Base-by-base conservation (phyloP, 495 filamentous ascomycete species). In the Lineolata rhizophorae region DNA sequence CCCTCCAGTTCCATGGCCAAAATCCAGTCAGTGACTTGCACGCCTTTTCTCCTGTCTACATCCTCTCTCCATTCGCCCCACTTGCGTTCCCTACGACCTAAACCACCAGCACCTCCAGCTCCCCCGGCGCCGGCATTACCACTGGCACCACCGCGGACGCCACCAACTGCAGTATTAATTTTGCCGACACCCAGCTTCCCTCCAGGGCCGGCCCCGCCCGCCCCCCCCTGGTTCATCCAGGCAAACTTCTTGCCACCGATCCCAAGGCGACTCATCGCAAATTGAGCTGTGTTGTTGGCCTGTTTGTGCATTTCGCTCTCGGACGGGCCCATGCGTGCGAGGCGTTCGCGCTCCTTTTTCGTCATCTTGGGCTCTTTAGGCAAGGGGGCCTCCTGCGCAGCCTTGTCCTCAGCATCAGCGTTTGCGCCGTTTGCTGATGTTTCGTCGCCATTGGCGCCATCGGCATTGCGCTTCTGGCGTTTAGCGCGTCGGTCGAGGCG, bases 21-120 rank as follows among this genome's bases (percentile, higher is more conserved):
- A 5, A 78, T 45, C 64, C 67, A 70, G 50, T 82, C 76, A 15
- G 76, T 52, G 30, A 77, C 51, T 49, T 81, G 72, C n/a, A 82
- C 64, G 11, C 62, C 65, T 34, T 55, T 58, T 2, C 72, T 73
- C 36, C 61, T 60, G 17, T 66, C 58, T 0, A 55, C 56, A 43
- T 69, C 65, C 42, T 82, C 74, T 15, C 67, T 56, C 58, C 64
- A 71, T 11, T 57, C 56, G 4, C 76, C 76, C 29, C 71, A 49
- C 20, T 32, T 42, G 10, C 35, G 17, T 24, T 42, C 37, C 16
- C 25, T 30, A 10, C n/a, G n/a, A n/a, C n/a, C n/a, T n/a, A n/a
- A n/a, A n/a, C n/a, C n/a, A n/a, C n/a, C n/a, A n/a, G n/a, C n/a
- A 31, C 66, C 39, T 31, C 50, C 43, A 27, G 50, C 49, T 0